Evolutionary conservation across 345 rosid genomes (phyloP), one percentile per base, ranked within the genome.

Genomic region (Salix caprea): DNA sequence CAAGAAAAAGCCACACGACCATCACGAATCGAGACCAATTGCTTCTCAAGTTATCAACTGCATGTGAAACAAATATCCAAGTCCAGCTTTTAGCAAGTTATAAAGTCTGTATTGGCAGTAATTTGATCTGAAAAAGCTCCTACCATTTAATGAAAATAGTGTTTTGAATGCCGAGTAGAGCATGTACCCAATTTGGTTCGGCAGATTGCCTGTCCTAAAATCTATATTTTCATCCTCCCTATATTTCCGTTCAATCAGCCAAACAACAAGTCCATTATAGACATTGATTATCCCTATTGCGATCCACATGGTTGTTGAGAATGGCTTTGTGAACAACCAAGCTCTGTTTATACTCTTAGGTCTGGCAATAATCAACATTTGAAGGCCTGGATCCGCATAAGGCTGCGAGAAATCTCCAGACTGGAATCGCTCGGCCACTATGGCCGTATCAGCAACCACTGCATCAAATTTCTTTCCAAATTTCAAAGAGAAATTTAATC

Each of bases 371-470:
- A 78, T 70, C 58, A 81, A 0, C 61, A 80, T 77, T 24, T 71
- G 77, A 12, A 83, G 56, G 10, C 79, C 80, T 12, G 80, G 36
- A 21, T 78, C 84, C 0, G 80, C 19, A 26, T 75, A 81, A 39
- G 86, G 86, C 13, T 75, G 82, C 2, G 86, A 74, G 77, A 80
- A 80, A 40, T 77, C 78, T n/a, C 44, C 82, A 15, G 0, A 48
- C 61, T 46, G 52, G 4, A 30, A 67, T 3, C 82, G 74, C 15
- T 78, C 50, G 32, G 86, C 79, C 13, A 77, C 26, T 7, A 75
- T 80, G 2, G 84, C 74, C 7, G 77, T 77, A 40, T 84, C 86
- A 19, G 72, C 84, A 4, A 75, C 82, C 1, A 69, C 83, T 39
- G 79, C 84, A 69, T 77, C 86, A 72, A 67, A 44, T 5, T 5